A percentile compares a stretch with the other conserved stretches of the same genome.
These are phyloP conservation scores for Capsicum rhomboideum DNA, from an alignment of 257 asterid species.

Conservation along the genomic window DNA sequence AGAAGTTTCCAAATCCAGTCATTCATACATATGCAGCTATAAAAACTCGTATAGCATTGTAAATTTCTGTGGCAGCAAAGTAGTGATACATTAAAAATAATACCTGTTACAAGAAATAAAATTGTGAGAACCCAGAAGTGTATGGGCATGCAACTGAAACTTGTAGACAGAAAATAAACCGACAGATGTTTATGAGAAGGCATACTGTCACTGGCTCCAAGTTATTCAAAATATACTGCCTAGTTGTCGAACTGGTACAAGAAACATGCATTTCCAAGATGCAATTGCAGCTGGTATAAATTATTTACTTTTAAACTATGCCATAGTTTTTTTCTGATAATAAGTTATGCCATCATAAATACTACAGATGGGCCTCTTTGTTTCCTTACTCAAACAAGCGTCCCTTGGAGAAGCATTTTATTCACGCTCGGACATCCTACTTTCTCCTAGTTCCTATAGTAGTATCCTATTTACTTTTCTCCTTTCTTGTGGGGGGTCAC, in stretches of 20 bases:
- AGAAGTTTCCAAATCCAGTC: constrained; percentile 95
- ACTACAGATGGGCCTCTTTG: not conserved
- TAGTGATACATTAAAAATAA: constrained; percentile 88
- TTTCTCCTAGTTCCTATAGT: not conserved
- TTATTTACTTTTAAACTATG: not conserved
- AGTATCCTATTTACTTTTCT: not conserved
- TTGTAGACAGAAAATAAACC: not conserved
- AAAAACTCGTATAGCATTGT: constrained; percentile 73
- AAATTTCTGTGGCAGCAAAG: constrained; percentile 76
- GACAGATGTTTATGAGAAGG: not conserved
- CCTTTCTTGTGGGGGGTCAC: not conserved
- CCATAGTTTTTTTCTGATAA: not conserved
- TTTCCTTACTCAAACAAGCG: not conserved
- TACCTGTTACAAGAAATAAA: constrained; percentile 40
- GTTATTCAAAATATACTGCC: not conserved
- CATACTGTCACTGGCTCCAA: not conserved
- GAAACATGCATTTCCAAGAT: not conserved
- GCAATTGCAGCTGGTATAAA: not conserved
- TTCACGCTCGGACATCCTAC: not conserved
- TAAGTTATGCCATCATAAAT: not conserved
- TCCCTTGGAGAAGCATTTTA: not conserved
- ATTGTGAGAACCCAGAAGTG: constrained; percentile 10
- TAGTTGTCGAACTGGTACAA: not conserved
- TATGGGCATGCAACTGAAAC: not conserved
- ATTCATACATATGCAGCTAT: constrained; percentile 92